Evolutionary conservation across 495 filamentous ascomycete genomes (phyloP), one percentile per base, ranked within the genome.

Genomic region (Mycothermus thermophilus): DNA sequence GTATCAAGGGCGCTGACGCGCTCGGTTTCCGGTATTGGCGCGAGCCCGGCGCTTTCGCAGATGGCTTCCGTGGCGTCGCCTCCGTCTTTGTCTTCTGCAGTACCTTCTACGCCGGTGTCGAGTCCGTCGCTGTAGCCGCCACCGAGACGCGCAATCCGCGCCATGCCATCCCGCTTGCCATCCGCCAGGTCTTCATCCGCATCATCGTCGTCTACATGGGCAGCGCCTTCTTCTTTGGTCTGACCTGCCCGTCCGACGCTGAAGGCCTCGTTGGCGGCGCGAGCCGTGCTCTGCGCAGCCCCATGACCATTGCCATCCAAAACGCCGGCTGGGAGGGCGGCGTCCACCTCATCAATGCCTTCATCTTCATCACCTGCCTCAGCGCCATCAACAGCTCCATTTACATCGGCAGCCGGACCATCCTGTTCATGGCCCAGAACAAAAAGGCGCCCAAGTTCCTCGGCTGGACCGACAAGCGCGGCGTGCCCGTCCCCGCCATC

Each of bases 201-300:
- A 84, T 83, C 52, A 46, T 83, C 43, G 72, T 84, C 50, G 77
- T 83, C 51, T 81, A 80, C 58, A 71, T 83, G 58, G 60, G 77
- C 29, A 72, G 70, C 3, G 74, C 77, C 40, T 75, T 84, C 63
- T 83, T 82, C 50, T 79, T 82, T 30, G 72, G 72, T 30, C 55
- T 77, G 12, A 62, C 74, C 15, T 71, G 72, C 31, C 66, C 65
- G 0, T 50, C 62, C 10, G 58, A 67, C 36, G 58, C 62, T 34
- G 30, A 60, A 29, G 52, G 57, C 9, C 54, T 74, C 35, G 32
- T 63, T 49, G 69, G 68, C 37, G 71, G 63, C 34, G 49, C 48
- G 18, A 59, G 55, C 34, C 64, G 66, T 3, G 63, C 63, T 2
- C 59, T 71, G 20, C 42, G 61, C 23, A 67, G 62, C 22, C 74